phyloP scores from a whole-genome alignment of 805 yeast genomes.

The Starmerella geochares region DNA sequence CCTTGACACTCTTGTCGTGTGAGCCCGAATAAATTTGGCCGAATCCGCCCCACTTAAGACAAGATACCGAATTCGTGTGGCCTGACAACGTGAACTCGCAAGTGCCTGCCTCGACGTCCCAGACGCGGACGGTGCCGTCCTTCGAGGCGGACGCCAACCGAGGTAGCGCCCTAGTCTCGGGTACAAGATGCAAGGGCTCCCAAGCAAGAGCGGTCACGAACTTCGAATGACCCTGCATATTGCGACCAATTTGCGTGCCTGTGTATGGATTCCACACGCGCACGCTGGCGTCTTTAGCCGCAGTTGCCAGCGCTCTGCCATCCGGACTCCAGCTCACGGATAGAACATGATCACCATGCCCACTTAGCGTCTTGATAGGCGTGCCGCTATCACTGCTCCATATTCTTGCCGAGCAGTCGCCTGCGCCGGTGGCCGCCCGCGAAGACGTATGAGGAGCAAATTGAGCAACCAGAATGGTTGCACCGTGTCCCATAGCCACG shows the following conservation, averaged over 20 bases:
- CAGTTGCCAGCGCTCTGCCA: slow-evolving; percentile 86
- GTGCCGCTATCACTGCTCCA: slow-evolving; percentile 98
- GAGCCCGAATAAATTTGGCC: slow-evolving; percentile 79
- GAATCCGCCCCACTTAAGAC: slow-evolving; percentile 95
- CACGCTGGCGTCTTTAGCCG: slow-evolving; percentile 85
- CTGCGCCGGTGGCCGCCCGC: slow-evolving; percentile 88
- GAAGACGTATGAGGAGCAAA: slow-evolving; percentile 86
- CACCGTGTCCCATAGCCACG: slow-evolving; percentile 90
- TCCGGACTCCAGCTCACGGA: slow-evolving; percentile 88
- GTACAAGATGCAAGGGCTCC: slow-evolving; percentile 84
- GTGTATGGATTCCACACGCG: slow-evolving; percentile 74
- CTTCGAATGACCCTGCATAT: slow-evolving; percentile 69
- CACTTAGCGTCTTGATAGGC: slow-evolving; percentile 65
- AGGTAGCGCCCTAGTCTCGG: slow-evolving; percentile 42
- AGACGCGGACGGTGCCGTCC: slow-evolving; percentile 77
- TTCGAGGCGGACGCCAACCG: slow-evolving; percentile 80
- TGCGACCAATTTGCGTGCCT: slow-evolving; percentile 60
- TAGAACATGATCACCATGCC: slow-evolving; percentile 89
- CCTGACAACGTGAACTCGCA: slow-evolving; percentile 69
- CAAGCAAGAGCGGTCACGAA: slow-evolving; percentile 85
- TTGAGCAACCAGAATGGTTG: slow-evolving; percentile 82
- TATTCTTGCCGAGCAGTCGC: slow-evolving; percentile 87
- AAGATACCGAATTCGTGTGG: slow-evolving; percentile 78
- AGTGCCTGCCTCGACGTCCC: slow-evolving; percentile 70
- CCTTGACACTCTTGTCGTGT: slow-evolving; percentile 86